Evolutionary conservation across 2,329 filamentous ascomycete genomes (phyloP), one percentile per base, ranked within the genome.

Genomic region (Eutypella sp.): DNA sequence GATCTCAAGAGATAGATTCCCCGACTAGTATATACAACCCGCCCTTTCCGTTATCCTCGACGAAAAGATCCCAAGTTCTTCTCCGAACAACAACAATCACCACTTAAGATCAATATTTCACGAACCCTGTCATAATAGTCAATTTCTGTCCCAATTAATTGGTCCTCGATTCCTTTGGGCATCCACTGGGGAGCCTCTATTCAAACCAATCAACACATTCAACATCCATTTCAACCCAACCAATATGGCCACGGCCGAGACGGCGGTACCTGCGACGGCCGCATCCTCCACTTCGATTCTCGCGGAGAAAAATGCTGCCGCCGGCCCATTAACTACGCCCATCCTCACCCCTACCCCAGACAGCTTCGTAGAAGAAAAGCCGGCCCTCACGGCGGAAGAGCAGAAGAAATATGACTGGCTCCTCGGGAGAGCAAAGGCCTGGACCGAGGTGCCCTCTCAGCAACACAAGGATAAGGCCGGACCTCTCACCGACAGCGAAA

Each of bases 331-430:
- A 37, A 70, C 70, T 57, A 82, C 75, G 37, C 85, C 84, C 27
- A 74, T 88, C 51, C 64, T 68, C n/a, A 61, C 66, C 8, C 84
- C 85, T 2, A 66, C 76, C 2, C 68, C 84, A 2, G 69, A 70
- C 29, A 77, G 78, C 62, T 79, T 77, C 47, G 81, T 86, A 3
- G 62, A 71, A 11, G 62, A 79, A 5, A 73, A 75, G 9, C 66
- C 79, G 5, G 66, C 76, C 47, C 78, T 96, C 57, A 90, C 84
- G 10, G 61, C 78, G 9, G 89, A 95, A 29, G 88, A 97, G 68
- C 70, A 87, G 62, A 65, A 75, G 54, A 96, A 96, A 70, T 97
- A 96, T 70, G 79, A 84, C 37, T 72, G 81, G 52, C 75, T 97
- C 42, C 79, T 97, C 39, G 74, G 79, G 40, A 77, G 79, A 44